Conservation (phyloP, 179 eudicot species). For the Vitellaria paradoxa region DNA sequence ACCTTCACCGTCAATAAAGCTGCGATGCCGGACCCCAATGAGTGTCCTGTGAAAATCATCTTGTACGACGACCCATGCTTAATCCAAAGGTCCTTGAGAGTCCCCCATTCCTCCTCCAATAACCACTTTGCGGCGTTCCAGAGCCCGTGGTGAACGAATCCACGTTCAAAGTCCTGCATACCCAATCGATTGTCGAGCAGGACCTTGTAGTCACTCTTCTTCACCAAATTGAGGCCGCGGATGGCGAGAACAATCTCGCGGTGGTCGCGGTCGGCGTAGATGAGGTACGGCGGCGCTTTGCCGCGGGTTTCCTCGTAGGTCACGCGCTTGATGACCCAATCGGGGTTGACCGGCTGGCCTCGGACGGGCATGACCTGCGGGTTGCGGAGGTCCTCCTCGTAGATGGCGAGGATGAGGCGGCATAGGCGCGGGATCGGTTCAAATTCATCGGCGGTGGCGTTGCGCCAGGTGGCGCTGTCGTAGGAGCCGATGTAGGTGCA, state of each 20-base stretch:
- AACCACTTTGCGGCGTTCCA: constrained; percentile 82
- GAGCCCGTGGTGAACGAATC: constrained; percentile 84
- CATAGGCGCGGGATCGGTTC: constrained; percentile 74
- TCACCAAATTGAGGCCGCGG: constrained; percentile 65
- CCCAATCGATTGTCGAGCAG: constrained; percentile 68
- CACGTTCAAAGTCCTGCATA: constrained; percentile 86
- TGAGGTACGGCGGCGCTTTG: constrained; percentile 73
- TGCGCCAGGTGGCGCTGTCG: constrained; percentile 82
- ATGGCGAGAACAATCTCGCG: constrained; percentile 66
- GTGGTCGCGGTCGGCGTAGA: constrained; percentile 60
- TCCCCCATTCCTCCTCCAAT: constrained; percentile 60
- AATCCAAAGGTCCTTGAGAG: constrained; percentile 51
- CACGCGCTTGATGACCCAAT: constrained; percentile 66
- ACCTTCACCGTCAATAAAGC: constrained; percentile 65
- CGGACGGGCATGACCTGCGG: constrained; percentile 52
- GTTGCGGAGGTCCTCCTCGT: constrained; percentile 65
- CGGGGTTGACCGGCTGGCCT: constrained; percentile 65
- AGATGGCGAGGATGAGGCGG: constrained; percentile 66
- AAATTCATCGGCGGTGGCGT: constrained; percentile 67
- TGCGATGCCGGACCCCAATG: constrained; percentile 87
- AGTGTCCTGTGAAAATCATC: constrained; percentile 88
- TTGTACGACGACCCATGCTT: constrained; percentile 63
- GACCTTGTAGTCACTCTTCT: constrained; percentile 70
- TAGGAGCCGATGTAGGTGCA: constrained; percentile 88
- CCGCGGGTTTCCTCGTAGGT: constrained; percentile 66